Conservation (phyloP, 352 stramenopile genomes). For the Salisapilia sapeloensis region DNA sequence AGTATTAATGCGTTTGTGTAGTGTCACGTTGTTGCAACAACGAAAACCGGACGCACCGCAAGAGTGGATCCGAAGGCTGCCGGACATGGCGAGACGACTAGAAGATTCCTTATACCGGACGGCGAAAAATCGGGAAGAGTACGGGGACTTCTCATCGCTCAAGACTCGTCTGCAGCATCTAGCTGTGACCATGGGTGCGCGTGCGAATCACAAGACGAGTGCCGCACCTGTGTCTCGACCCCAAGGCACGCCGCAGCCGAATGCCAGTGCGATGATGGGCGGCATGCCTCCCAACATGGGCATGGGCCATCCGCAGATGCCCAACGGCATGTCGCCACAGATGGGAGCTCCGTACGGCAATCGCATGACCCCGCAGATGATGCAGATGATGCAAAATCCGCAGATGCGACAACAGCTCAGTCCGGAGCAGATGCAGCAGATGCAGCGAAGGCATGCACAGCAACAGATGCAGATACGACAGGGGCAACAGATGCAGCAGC, state of each 20-base stretch:
- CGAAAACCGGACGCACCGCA: slow-evolving; percentile 92
- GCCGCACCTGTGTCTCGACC: slow-evolving; percentile 14
- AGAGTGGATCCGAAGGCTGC: slow-evolving; percentile 95
- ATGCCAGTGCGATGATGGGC: slow-evolving; percentile 9
- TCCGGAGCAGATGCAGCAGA: slow-evolving; percentile 66
- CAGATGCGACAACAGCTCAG: slow-evolving; percentile 70
- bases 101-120: slow-evolving; percentile 95
- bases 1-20: too few species aligned
- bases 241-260: slow-evolving; percentile 6
- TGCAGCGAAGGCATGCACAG: slow-evolving; percentile 12
- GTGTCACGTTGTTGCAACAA: slow-evolving; percentile 91
- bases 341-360: slow-evolving; percentile 46
- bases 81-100: slow-evolving; percentile 95
- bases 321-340: slow-evolving; percentile 30
- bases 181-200: slow-evolving; percentile 80
- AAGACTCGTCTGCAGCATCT: slow-evolving; percentile 95
- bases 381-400: slow-evolving; percentile 68
- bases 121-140: slow-evolving; percentile 87
- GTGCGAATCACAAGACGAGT: slow-evolving; percentile 59
- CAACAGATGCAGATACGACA: slow-evolving; percentile 52
- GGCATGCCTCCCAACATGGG: slow-evolving; percentile 9
- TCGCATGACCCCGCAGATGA: slow-evolving; percentile 72
- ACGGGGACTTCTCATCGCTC: slow-evolving; percentile 91
- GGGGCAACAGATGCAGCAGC: slow-evolving; percentile 31
- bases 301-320: slow-evolving; percentile 8